A percentile compares a stretch with the other conserved stretches of the same genome.
These are phyloP conservation scores for Vigna reflexopilosa DNA, from an alignment of 306 rosid genomes.

Conservation along the genomic window DNA sequence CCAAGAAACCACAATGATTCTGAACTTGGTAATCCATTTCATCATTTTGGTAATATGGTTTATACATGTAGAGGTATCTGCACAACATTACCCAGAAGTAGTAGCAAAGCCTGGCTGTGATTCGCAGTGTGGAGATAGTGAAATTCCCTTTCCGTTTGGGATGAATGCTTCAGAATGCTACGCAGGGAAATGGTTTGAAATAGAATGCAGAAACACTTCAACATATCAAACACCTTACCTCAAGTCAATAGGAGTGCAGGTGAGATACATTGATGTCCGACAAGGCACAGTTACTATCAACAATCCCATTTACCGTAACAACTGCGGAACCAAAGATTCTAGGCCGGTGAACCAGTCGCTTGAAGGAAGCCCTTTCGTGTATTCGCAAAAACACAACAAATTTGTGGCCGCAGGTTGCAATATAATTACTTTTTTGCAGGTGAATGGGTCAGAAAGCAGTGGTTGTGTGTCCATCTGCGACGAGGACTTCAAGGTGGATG, in stretches of 20 bases:
- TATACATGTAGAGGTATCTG: neutral
- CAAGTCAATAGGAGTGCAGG: constrained; percentile 9
- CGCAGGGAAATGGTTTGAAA: constrained; percentile 45
- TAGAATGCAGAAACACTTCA: constrained; percentile 37
- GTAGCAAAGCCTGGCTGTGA: constrained; percentile 42
- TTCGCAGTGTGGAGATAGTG: constrained; percentile 32
- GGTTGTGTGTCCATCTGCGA: constrained; percentile 49
- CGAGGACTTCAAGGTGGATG: neutral
- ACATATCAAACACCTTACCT: neutral
- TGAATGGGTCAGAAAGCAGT: neutral
- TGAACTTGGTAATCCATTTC: neutral
- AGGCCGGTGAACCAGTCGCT: neutral
- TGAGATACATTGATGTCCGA: neutral
- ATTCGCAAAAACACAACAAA: constrained; percentile 1
- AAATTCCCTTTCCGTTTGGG: constrained; percentile 58
- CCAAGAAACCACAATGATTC: neutral
- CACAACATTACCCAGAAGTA: accelerated
- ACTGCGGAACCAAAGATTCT: neutral
- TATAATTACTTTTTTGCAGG: neutral
- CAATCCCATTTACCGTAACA: constrained; percentile 37
- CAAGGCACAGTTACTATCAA: neutral
- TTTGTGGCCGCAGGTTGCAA: constrained; percentile 45
- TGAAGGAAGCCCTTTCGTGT: constrained; percentile 42
- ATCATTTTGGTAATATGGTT: neutral
- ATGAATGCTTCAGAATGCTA: constrained; percentile 43